Evolutionary conservation across 768 basidiomycete species (phyloP), one percentile per base, ranked within the genome.

Genomic region (Auricularia sp.): DNA sequence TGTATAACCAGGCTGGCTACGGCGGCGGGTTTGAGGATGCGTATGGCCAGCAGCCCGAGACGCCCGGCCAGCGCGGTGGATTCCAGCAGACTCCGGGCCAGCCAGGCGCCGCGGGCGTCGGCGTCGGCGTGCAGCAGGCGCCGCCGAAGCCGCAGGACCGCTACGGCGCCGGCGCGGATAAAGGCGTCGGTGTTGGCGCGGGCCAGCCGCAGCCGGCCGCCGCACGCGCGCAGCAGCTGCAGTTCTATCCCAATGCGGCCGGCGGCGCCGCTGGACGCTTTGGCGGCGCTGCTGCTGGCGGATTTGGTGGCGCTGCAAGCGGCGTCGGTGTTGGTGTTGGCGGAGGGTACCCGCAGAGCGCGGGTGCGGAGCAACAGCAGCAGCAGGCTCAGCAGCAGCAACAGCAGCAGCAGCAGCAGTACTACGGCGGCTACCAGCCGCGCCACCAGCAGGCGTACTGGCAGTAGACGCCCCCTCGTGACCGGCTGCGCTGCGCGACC

Each of bases 371-470:
- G 3, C 72, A 77, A 11, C 78, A 76, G 23, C 39, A 39, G 39
- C 39, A 39, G 39, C 39, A 39, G 39, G 83, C 81, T 66, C 80
- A 80, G 65, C 73, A 75, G 6, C 67, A 70, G 39, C 39, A 39
- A 2, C 83, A 81, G 66, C 80, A 80, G 65, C 73, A 75, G 3
- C 67, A 77, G 58, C 66, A 68, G 35, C 47, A 66, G 64, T 70
- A 62, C 6, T 79, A 81, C 53, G 76, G 78, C 8, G 75, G 77
- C 43, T 84, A 83, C 71, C 84, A 83, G 70, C 83, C 81, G 71
- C 78, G 77, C 64, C 83, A 85, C 76, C 86, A 84, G 83, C 83
- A 86, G 74, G 85, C 79, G 73, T 82, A 81, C 70, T 80, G 80
- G 79, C 78, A 80, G 73, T 79, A 59, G 56, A 1, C 3, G 8